phyloP scores from a whole-genome alignment of 345 rosid species.

The Syzygium grande region DNA sequence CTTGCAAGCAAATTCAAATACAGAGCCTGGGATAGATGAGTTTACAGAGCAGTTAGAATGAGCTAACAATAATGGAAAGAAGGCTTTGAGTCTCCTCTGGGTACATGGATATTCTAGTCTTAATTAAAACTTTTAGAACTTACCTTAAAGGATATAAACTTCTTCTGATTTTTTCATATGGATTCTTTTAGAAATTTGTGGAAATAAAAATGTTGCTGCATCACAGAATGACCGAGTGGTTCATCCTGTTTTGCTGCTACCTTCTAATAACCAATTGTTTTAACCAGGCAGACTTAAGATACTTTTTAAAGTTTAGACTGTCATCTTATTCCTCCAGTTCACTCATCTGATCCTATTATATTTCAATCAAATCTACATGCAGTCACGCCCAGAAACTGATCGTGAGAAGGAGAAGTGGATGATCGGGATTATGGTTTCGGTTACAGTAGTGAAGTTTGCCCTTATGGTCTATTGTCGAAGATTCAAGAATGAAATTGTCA shows the following conservation, averaged over 20 bases:
- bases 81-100: background rate
- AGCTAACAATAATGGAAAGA: background rate
- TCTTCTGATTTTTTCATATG: background rate
- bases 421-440: constrained; percentile 26
- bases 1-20: background rate
- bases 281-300: background rate
- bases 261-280: background rate
- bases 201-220: background rate
- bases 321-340: background rate
- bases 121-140: background rate
- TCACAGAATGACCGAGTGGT: background rate
- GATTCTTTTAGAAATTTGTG: background rate
- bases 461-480: constrained; percentile 29
- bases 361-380: background rate
- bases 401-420: constrained; percentile 24
- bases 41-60: background rate
- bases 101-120: background rate
- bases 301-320: background rate
- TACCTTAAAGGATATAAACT: background rate
- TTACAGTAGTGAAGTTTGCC: constrained; percentile 23
- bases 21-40: background rate
- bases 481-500: constrained; percentile 27
- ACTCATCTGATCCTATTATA: background rate
- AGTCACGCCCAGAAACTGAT: constrained; percentile 16
- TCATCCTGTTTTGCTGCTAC: background rate